Conservation (phyloP, 495 filamentous ascomycete species). For the Penicillium antarcticum region DNA sequence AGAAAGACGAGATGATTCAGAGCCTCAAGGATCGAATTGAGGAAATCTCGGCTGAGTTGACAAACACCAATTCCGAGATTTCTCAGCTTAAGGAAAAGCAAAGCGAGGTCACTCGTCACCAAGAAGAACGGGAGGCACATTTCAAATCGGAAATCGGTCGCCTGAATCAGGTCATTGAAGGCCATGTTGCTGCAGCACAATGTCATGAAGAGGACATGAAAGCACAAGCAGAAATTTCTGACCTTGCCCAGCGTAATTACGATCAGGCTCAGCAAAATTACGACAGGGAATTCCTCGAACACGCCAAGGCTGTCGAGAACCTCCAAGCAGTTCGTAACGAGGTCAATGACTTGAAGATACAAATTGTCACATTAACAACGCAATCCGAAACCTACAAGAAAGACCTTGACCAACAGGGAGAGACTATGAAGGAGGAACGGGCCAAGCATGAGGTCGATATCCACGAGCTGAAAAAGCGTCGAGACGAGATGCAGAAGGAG, state of each 20-base stretch:
- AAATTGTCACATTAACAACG: constrained; percentile 65
- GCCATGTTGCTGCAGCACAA: constrained; percentile 68
- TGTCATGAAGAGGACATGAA: constrained; percentile 88
- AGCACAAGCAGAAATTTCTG: constrained; percentile 87
- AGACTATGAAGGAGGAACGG: constrained; percentile 79
- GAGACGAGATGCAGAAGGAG: constrained; percentile 77
- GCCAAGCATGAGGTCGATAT: constrained; percentile 82
- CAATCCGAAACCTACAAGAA: constrained; percentile 79
- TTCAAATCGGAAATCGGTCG: constrained; percentile 74
- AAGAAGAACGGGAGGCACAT: constrained; percentile 74
- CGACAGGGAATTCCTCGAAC: constrained; percentile 87
- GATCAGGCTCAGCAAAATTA: constrained; percentile 92
- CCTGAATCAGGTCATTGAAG: constrained; percentile 80
- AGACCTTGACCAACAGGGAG: constrained; percentile 73
- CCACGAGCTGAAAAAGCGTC: constrained; percentile 67
- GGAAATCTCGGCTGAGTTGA: constrained; percentile 76
- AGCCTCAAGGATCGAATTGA: constrained; percentile 79
- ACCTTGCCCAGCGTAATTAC: constrained; percentile 90
- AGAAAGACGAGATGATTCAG: constrained; percentile 71
- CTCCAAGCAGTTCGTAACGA: constrained; percentile 75
- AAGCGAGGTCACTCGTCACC: constrained; percentile 64
- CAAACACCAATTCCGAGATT: constrained; percentile 74
- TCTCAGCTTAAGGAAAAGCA: constrained; percentile 72
- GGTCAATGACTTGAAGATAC: constrained; percentile 73
- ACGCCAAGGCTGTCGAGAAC: constrained; percentile 84